phyloP scores from a whole-genome alignment of 1,139 yeast species.

The Dujonia santamariae region DNA sequence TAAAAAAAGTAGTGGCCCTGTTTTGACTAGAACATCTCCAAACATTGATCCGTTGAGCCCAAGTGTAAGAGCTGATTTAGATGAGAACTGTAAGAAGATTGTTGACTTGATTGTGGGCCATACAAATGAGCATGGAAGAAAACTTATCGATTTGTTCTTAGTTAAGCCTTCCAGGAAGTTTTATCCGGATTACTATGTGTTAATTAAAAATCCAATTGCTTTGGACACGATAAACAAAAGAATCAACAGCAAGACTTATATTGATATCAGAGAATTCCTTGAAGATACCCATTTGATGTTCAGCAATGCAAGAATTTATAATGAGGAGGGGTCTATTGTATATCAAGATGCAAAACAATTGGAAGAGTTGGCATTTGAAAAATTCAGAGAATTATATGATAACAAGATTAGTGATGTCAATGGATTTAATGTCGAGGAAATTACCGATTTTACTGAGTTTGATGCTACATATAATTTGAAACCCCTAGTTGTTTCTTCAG shows the following conservation, averaged over 20 bases:
- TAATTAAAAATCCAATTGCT: constrained; percentile 81
- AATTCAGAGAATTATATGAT: constrained; percentile 26
- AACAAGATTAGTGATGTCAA: constrained; percentile 15
- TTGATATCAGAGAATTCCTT: constrained; percentile 54
- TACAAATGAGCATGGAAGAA: constrained; percentile 39
- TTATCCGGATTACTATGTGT: constrained; percentile 84
- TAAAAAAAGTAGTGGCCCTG: constrained; percentile 21
- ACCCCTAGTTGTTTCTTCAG: constrained; percentile 28
- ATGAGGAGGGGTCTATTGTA: constrained; percentile 84
- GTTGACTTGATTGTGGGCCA: constrained; percentile 43
- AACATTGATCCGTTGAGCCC: constrained; percentile 36
- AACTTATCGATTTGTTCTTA: constrained; percentile 59
- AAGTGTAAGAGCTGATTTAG: constrained; percentile 42
- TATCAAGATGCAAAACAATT: constrained; percentile 72
- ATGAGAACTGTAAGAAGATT: constrained; percentile 38
- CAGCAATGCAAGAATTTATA: constrained; percentile 80
- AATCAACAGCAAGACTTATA: constrained; percentile 51
- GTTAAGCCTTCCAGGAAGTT: constrained; percentile 66
- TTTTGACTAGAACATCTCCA: constrained; percentile 36
- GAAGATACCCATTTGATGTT: constrained; percentile 78
- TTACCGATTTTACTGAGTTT: constrained; percentile 47
- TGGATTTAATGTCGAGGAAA: constrained; percentile 21
- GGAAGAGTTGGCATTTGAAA: constrained; percentile 46
- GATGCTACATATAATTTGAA: constrained; percentile 45
- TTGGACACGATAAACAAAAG: constrained; percentile 65